phyloP scores from a whole-genome alignment of 1,284 basidiomycete species.

The Butyriboletus appendiculatus region DNA sequence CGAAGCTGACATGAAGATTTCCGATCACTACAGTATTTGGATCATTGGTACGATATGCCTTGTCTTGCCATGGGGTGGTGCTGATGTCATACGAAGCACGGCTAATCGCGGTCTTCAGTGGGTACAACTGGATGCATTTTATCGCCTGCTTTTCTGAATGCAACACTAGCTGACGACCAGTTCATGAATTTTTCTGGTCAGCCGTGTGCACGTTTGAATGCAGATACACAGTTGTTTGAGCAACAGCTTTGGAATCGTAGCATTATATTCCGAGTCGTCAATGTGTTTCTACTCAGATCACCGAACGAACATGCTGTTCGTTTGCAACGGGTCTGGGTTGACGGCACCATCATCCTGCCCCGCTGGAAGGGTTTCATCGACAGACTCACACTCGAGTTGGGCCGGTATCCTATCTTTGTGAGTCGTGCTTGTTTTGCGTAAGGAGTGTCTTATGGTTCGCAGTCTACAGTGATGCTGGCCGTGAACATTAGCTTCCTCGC shows the following conservation, averaged over 20 bases:
- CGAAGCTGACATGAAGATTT: slow-evolving; percentile 2
- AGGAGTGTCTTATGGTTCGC: neutral
- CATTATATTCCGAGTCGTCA: neutral
- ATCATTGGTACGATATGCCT: slow-evolving; percentile 9
- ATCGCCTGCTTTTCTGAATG: neutral
- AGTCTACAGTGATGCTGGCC: slow-evolving; percentile 23
- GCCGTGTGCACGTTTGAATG: slow-evolving; percentile 13
- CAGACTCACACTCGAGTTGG: slow-evolving; percentile 50
- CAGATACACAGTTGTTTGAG: slow-evolving; percentile 5
- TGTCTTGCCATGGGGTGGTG: neutral
- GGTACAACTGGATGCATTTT: neutral
- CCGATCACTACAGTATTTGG: slow-evolving; percentile 13
- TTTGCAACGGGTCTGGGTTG: too few species aligned
- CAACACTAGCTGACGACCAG: slow-evolving; percentile 10
- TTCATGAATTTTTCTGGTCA: slow-evolving; percentile 15
- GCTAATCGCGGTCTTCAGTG: slow-evolving; percentile 14
- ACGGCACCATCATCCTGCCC: slow-evolving; percentile 20
- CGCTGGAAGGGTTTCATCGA: slow-evolving; percentile 38
- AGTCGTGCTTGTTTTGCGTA: slow-evolving; percentile 14
- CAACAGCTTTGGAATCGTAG: slow-evolving; percentile 9
- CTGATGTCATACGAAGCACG: slow-evolving; percentile 13
- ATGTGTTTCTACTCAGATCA: slow-evolving; percentile 12
- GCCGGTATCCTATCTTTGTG: slow-evolving; percentile 52
- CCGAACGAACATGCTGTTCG: neutral
- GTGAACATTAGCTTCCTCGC: slow-evolving; percentile 19